These are phyloP conservation scores for Apocynum venetum DNA, from an alignment of 257 asterid genomes.

Conservation along the genomic window DNA sequence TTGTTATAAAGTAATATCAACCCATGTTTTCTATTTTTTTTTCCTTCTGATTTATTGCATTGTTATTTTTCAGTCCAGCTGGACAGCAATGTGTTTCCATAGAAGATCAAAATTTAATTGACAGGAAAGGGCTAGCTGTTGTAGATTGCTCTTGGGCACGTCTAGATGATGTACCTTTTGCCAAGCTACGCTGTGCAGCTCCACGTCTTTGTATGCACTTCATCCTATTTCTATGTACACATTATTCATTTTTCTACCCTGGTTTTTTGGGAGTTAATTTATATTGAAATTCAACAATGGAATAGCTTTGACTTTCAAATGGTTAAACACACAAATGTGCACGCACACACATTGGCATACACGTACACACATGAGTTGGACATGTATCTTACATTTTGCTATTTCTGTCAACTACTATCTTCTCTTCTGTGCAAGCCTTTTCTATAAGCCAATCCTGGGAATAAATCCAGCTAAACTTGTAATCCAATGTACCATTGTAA, in stretches of 20 bases:
- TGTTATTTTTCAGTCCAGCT: constrained; percentile 58
- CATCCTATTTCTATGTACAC: constrained; percentile 7
- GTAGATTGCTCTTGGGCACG: constrained; percentile 99
- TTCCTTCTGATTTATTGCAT: not conserved
- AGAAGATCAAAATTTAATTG: constrained; percentile 71
- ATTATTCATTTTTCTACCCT: not conserved
- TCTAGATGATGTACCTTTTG: constrained; percentile 85
- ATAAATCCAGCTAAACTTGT: not conserved
- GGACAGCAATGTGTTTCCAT: constrained; percentile 89
- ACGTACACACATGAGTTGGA: not conserved
- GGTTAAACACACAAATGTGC: no score
- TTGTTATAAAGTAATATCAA: not conserved
- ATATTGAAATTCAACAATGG: not conserved
- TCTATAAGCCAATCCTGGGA: not conserved
- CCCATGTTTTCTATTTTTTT: not conserved
- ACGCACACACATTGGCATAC: no score
- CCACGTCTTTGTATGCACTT: constrained; percentile 86
- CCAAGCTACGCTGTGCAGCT: constrained; percentile 89
- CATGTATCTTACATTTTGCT: not conserved
- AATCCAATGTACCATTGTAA: not conserved
- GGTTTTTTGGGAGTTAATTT: not conserved
- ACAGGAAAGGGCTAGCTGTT: constrained; percentile 81
- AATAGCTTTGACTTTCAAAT: not conserved
- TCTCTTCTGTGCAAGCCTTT: not conserved
- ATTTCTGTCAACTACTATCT: not conserved